Evolutionary conservation across 176 grass and related monocot species (phyloP), one percentile per base, ranked within the genome.

Genomic region (Zea luxurians): DNA sequence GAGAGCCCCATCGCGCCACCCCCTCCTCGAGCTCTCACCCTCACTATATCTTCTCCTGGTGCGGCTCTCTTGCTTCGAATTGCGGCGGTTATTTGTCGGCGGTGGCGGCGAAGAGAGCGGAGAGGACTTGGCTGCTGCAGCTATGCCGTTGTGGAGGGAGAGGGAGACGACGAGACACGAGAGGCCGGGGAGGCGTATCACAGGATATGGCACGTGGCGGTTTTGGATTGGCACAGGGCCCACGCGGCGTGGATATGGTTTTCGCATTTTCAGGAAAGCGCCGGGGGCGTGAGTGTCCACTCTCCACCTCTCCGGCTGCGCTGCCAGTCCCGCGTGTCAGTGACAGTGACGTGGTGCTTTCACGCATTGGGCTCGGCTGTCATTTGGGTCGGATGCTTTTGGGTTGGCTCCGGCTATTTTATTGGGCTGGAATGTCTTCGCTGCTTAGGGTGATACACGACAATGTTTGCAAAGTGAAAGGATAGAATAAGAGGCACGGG

Each of bases 161-260:
- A 41, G 63, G 78, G 57, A 27, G 27, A 27, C 27, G 27, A 27
- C 27, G 86, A 82, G 81, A 79, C 55, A 61, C 85, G 78, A 59
- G 45, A n/a, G 17, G 17, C 6, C 4, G 41, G 18, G 13, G 35
- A 3, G 16, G 63, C 49, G 66, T 64, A 87, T 90, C 81, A 50
- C 66, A 3, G 50, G 72, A 83, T 38, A 64, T 62, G 72, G 70
- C 76, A 84, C 86, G 65, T 81, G 86, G 86, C 83, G 12, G 15
- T 0, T 0, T 6, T 2, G 0, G 10, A 86, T 86, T 92, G 61
- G 86, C 0, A 0, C 0, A 0, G 77, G 66, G 18, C 48, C 74
- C 61, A 61, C 53, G 20, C 1, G 13, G 9, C 78, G 60, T 12
- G 90, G 80, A 89, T 92, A 92, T 84, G 86, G 77, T 84, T 84